phyloP scores from a whole-genome alignment of 1,139 yeast genomes.

The Diutina neorugosa region DNA sequence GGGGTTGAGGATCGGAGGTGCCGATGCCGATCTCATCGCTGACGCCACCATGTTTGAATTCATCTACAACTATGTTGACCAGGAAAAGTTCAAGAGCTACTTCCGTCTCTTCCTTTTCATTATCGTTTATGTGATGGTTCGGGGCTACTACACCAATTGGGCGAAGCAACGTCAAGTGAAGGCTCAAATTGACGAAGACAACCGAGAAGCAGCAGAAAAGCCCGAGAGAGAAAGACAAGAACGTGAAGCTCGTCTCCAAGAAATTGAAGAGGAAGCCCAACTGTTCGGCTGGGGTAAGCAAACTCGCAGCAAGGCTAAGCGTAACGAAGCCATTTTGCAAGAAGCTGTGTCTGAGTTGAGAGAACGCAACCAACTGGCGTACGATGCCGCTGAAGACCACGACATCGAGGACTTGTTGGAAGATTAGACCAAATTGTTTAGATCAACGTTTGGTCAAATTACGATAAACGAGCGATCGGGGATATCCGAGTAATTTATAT shows the following conservation, averaged over 20 bases:
- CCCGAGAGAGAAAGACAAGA: constrained; percentile 2
- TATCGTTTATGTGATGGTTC: constrained; percentile 24
- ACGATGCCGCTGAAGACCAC: constrained; percentile 48
- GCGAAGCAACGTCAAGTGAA: constrained; percentile 12
- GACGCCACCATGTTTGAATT: constrained; percentile 15
- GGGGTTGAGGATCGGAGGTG: not conserved
- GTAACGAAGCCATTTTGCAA: constrained; percentile 41
- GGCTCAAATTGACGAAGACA: constrained; percentile 10
- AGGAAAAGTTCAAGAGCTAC: constrained; percentile 24
- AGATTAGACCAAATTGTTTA: constrained; percentile 18
- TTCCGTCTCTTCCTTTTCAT: constrained; percentile 24
- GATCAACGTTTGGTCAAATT: not conserved
- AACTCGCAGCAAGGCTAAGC: constrained; percentile 46
- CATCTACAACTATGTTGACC: constrained; percentile 24
- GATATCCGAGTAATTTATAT: too few relatives aligned
- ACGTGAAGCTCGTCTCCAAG: not conserved
- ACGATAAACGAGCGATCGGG: not conserved
- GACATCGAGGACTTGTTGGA: constrained; percentile 58
- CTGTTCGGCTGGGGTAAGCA: constrained; percentile 72
- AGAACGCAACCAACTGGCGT: constrained; percentile 30
- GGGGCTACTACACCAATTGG: constrained; percentile 27
- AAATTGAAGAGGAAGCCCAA: constrained; percentile 27
- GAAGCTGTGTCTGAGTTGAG: constrained; percentile 31
- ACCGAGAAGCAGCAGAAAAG: constrained; percentile 16
- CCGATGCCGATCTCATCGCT: not conserved